Evolutionary conservation across 768 basidiomycete species (phyloP), one percentile per base, ranked within the genome.

Genomic region (Russula sp.): DNA sequence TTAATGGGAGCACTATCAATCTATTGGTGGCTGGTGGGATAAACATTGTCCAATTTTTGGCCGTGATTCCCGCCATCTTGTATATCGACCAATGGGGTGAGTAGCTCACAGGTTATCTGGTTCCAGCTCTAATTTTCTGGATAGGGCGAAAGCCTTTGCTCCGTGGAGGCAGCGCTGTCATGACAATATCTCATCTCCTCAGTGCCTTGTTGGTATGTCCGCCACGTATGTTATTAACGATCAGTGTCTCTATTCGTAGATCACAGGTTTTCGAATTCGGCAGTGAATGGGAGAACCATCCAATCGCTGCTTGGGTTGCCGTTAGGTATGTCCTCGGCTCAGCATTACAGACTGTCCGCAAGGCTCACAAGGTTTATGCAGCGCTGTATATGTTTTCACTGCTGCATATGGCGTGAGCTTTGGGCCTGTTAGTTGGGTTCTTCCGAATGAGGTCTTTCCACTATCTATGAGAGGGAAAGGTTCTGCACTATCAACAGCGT

Each of bases 401-500:
- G 83, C 82, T 48, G 84, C 88, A 2, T 92, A 91, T 71, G 91
- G 90, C 0, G 75, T 87, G 44, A 89, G 87, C 36, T 84, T 88
- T 66, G 91, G 91, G 0, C 90, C 92, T 0, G 81, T 93, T 65
- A 86, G 85, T 3, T 94, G 92, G 92, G 84, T 92, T 1, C 81
- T 94, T 9, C 89, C 92, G 0, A 86, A 84, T 66, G 92, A 94
- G 74, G 85, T 94, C 2, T 92, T 93, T 71, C 84, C 92, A 1
- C 76, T 90, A 0, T 87, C 89, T 2, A 80, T 90, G 76, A 80
- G 92, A 66, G 87, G 89, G 68, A 87, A 86, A 71, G 93, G 93
- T 54, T 92, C 94, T 5, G 84, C 91, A 26, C 70, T 95, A 24
- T 86, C 90, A 22, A 93, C 92, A 2, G 88, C 90, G 3, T 89